phyloP scores from a whole-genome alignment of 305 asterid genomes.

The Vinca major region DNA sequence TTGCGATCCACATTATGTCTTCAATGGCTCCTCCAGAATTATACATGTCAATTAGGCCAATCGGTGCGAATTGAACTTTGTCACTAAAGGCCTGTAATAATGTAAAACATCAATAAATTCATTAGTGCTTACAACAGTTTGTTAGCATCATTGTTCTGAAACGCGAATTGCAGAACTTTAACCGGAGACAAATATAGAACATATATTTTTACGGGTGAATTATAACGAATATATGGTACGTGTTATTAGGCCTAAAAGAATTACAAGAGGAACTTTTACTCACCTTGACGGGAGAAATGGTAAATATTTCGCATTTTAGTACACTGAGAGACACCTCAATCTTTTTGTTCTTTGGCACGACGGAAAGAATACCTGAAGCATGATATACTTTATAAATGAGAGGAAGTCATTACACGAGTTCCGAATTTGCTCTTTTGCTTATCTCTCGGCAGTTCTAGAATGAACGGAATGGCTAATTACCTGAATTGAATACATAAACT shows the following conservation, averaged over 20 bases:
- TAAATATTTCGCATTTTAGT: constrained; percentile 41
- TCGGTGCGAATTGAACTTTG: constrained; percentile 35
- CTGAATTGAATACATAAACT: constrained; percentile 35
- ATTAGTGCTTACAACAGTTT: neutral
- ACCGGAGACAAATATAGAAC: too few species aligned
- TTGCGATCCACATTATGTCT: constrained; percentile 21
- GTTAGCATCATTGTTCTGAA: neutral
- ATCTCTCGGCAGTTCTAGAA: neutral
- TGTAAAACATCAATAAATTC: neutral
- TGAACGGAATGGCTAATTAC: constrained; percentile 9
- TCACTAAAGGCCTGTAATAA: constrained; percentile 17
- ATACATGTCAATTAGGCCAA: constrained; percentile 50
- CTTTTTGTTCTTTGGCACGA: constrained; percentile 24
- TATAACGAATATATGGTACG: too few species aligned
- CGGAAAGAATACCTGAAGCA: constrained; percentile 35
- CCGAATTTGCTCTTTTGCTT: neutral
- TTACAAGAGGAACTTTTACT: neutral
- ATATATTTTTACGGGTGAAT: too few species aligned
- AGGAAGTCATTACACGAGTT: neutral
- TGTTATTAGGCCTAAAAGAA: too few species aligned
- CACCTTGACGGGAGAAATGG: constrained; percentile 41
- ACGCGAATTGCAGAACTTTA: neutral
- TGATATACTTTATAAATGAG: too few species aligned
- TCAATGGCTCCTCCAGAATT: constrained; percentile 62
- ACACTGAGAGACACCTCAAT: constrained; percentile 28